phyloP scores from a whole-genome alignment of 1,139 yeast species.

The Yamadazyma pseudoaaseri region DNA sequence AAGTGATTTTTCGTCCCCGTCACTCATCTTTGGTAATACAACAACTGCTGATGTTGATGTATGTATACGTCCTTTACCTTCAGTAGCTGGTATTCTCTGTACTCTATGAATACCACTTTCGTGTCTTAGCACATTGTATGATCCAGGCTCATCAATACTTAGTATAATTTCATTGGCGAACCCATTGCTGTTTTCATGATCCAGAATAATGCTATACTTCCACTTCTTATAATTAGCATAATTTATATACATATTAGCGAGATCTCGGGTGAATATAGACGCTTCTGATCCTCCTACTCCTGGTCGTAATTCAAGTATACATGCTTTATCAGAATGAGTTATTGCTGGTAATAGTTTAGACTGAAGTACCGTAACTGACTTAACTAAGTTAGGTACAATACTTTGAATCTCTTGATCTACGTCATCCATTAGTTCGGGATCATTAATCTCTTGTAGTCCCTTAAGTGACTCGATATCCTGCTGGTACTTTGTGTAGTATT shows the following conservation, averaged over 20 bases:
- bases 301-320: constrained; percentile 83
- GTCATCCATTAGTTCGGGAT: constrained; percentile 22
- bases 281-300: constrained; percentile 98
- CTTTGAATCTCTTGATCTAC: constrained; percentile 29
- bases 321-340: constrained; percentile 73
- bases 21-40: constrained; percentile 78
- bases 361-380: constrained; percentile 47
- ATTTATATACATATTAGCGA: constrained; percentile 76
- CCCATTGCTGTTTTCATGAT: constrained; percentile 62
- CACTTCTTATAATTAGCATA: constrained; percentile 67
- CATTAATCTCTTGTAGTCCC: constrained; percentile 36
- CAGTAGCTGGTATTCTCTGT: constrained; percentile 91
- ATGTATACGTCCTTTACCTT: constrained; percentile 89
- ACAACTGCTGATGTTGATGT: constrained; percentile 96
- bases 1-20: constrained; percentile 56
- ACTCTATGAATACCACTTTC: constrained; percentile 98
- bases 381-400: constrained; percentile 33
- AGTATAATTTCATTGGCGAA: constrained; percentile 72
- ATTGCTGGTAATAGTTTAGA: constrained; percentile 69
- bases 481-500: constrained; percentile 49
- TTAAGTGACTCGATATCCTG: constrained; percentile 31
- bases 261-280: constrained; percentile 75
- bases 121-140: constrained; percentile 68
- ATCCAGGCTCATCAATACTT: constrained; percentile 70
- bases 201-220: constrained; percentile 62